Evolutionary conservation across 1,284 basidiomycete genomes (phyloP), one percentile per base, ranked within the genome.

Genomic region (Fomitopsis betulina): DNA sequence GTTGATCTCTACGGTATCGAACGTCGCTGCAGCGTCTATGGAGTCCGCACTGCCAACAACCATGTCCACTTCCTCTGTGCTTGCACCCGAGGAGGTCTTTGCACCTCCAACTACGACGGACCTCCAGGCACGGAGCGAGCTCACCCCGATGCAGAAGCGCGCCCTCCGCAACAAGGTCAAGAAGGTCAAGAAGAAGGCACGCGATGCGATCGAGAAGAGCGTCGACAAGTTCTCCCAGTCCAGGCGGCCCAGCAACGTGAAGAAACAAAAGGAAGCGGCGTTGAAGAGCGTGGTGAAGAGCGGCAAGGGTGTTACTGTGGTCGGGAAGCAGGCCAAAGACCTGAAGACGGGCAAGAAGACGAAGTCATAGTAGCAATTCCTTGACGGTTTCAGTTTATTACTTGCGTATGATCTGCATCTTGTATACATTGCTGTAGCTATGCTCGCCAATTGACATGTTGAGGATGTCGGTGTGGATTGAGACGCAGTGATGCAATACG

Each of bases 61-160:
- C 2, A 84, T 87, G 64, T 87, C 91, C 0, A 79, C 84, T 0
- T 79, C 87, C 3, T 88, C 87, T 0, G 90, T 95, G 81, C 83
- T 99, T 54, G 94, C 97, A 0, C 97, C 97, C 0, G 94, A 98
- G 70, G 97, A 99, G 75, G 77, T 99, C 35, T 93, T 91, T 66
- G 77, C 85, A 0, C 81, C 90, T 0, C 70, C 56, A 3, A 45
- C 77, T 3, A 66, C 82, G 0, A 73, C 81, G 10, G 79, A 83
- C 49, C 76, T 84, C 45, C 84, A 84, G 40, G 79, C 85, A 3
- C 82, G 85, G 51, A 87, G 85, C 56, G 96, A 98, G 72, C 79
- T 98, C 61, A 94, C 93, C 6, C 93, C 95, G 0, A 75, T 79
- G 30, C 90, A 98, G 75, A 97, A 97, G 74, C 86, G 87, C 54